Conservation (phyloP, 2,329 filamentous ascomycete genomes). For the Herpotrichia juniperi region DNA sequence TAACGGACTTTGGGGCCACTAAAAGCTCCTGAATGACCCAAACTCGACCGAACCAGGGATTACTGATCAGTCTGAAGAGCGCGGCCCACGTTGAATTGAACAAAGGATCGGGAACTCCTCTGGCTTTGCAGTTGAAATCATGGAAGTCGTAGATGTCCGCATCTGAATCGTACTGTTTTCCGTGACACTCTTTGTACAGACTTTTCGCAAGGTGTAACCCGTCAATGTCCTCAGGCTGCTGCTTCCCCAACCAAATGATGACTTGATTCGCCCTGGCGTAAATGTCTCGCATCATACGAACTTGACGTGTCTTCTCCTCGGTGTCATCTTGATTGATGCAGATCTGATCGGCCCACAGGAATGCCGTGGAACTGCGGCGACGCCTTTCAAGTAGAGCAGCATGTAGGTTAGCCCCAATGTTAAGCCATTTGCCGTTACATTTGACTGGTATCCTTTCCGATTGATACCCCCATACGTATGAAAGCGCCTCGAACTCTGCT, state of each 20-base stretch:
- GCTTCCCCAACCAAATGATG: constrained; percentile 14
- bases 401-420: constrained; percentile 12
- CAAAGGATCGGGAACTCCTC: not conserved
- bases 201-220: constrained; percentile 2
- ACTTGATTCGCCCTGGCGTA: constrained; percentile 13
- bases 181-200: constrained; percentile 1
- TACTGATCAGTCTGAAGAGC: too few relatives aligned
- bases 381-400: constrained; percentile 8
- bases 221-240: not conserved
- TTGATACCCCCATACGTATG: constrained; percentile 15
- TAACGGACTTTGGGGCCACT: too few relatives aligned
- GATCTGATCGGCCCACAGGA: constrained; percentile 10
- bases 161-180: not conserved
- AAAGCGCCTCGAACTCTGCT: constrained; percentile 10
- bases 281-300: constrained; percentile 18
- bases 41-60: too few relatives aligned
- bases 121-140: constrained; percentile 1
- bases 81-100: too few relatives aligned
- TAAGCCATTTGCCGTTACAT: constrained; percentile 9
- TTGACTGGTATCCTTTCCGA: not conserved
- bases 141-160: not conserved
- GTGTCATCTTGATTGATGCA: constrained; percentile 5
- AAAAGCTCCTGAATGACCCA: too few relatives aligned
- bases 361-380: not conserved
- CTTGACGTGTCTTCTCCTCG: constrained; percentile 14